A percentile compares a stretch with the other conserved stretches of the same genome.
These are phyloP conservation scores for Corinectria fuckeliana DNA, from an alignment of 2,329 filamentous ascomycete genomes.

Conservation along the genomic window DNA sequence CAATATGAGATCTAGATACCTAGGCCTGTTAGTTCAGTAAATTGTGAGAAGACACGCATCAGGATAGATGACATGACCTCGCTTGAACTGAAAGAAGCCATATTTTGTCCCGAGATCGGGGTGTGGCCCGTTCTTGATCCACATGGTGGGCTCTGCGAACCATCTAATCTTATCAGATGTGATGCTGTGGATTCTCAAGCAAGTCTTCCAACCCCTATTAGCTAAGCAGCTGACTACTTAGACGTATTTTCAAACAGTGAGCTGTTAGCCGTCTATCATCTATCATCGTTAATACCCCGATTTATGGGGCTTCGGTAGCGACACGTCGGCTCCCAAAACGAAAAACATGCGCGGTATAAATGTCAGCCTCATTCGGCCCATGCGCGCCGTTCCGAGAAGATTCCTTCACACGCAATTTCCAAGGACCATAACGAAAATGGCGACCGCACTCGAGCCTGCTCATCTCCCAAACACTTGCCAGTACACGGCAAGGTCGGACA, in stretches of 20 bases:
- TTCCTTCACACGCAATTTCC: not conserved
- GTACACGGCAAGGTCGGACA: conserved; percentile 33
- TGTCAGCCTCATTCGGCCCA: not conserved
- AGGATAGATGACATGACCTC: too few relatives aligned
- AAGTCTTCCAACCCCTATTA: not conserved
- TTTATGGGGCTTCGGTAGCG: not conserved
- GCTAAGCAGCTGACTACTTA: not conserved
- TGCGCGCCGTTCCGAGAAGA: not conserved
- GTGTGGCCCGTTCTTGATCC: not conserved
- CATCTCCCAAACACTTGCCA: conserved; percentile 38
- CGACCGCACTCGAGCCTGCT: conserved; percentile 24
- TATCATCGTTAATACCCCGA: not conserved
- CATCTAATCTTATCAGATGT: not conserved
- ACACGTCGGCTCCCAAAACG: not conserved
- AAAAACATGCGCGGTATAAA: not conserved
- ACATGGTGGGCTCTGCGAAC: not conserved
- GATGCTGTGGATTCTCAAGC: not conserved
- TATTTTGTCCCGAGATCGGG: not conserved
- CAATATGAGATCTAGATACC: too few relatives aligned
- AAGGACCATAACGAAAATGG: conserved; percentile 18
- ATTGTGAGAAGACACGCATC: too few relatives aligned
- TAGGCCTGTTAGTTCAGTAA: too few relatives aligned
- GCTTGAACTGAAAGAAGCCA: too few relatives aligned
- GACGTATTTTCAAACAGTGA: not conserved
- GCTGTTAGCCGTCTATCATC: not conserved